Evolutionary conservation across 495 filamentous ascomycete species (phyloP).

Genomic region (Aspergillus wentii): DNA sequence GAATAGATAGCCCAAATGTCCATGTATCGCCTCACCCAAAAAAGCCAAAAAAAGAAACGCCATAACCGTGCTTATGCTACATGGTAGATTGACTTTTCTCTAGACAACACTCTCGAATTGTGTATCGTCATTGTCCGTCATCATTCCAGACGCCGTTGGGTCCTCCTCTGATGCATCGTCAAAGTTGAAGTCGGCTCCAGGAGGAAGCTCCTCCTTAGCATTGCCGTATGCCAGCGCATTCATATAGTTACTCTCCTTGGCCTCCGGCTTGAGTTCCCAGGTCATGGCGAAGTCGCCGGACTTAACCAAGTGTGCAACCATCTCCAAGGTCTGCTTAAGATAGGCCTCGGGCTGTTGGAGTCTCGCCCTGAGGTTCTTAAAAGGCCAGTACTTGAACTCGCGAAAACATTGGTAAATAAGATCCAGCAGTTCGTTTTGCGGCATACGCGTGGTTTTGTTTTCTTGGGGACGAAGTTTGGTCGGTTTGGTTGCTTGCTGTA

Average conservation of each 20-base stretch:
- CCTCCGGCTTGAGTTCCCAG: conserved; percentile 76
- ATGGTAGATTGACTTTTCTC: conserved; percentile 6
- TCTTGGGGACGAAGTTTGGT: conserved; percentile 49
- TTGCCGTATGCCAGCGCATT: conserved; percentile 29
- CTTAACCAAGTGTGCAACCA: conserved; percentile 76
- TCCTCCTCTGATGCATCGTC: conserved; percentile 44
- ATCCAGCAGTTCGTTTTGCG: conserved; percentile 80
- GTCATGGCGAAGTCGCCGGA: conserved; percentile 75
- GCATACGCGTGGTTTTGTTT: conserved; percentile 82
- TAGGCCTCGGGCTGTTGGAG: conserved; percentile 87
- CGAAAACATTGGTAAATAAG: conserved; percentile 76
- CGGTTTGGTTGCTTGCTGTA: conserved; percentile 33
- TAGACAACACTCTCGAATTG: conserved; percentile 71
- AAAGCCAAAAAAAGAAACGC: conserved; percentile 14
- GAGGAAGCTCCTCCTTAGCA: conserved; percentile 44
- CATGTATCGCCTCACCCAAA: conserved; percentile 6
- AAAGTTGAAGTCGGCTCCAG: conserved; percentile 33
- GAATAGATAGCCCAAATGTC: conserved; percentile 3
- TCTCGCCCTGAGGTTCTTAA: conserved; percentile 68
- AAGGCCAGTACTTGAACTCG: conserved; percentile 80
- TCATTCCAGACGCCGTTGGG: conserved; percentile 38
- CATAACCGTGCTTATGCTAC: conserved; percentile 25
- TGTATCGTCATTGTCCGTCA: conserved; percentile 61
- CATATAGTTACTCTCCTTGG: conserved; percentile 51
- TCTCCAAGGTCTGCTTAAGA: conserved; percentile 76